Evolutionary conservation across 75 land plant genomes (phyloP).

Genomic region (Adiantum capillusveneris): DNA sequence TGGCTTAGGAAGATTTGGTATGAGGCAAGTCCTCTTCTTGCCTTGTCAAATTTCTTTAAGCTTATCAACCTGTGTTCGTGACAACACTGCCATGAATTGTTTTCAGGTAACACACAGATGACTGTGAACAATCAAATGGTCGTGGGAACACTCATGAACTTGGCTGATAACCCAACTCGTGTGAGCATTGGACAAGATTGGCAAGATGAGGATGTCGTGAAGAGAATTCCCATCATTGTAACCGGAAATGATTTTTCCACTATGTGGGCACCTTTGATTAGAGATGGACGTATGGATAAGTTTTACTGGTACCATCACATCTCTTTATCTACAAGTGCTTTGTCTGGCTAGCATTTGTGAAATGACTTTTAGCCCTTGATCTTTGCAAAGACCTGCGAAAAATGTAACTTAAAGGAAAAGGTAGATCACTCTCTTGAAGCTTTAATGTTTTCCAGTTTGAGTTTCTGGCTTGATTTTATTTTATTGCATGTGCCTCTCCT

Average conservation of each 20-base stretch:
- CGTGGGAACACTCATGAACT: slow-evolving; percentile 89
- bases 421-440: too few relatives aligned
- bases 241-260: slow-evolving; percentile 96
- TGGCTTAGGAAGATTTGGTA: slow-evolving; percentile 96
- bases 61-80: too few relatives aligned
- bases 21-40: slow-evolving; percentile 16
- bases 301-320: slow-evolving; percentile 59
- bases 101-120: slow-evolving; percentile 75
- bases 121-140: slow-evolving; percentile 98
- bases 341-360: too few relatives aligned
- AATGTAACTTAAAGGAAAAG: too few relatives aligned
- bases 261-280: slow-evolving; percentile 84
- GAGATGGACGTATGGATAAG: slow-evolving; percentile 98
- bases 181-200: slow-evolving; percentile 90
- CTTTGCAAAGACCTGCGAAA: too few relatives aligned
- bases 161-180: slow-evolving; percentile 88
- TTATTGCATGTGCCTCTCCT: too few relatives aligned
- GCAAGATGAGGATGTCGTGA: slow-evolving; percentile 66
- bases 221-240: slow-evolving; percentile 80
- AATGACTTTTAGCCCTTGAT: too few relatives aligned
- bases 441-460: too few relatives aligned
- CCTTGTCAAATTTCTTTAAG: too few relatives aligned
- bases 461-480: too few relatives aligned
- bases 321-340: too few relatives aligned
- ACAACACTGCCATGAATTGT: not conserved